Conservation (phyloP, 75 land plant species). For the Gnetum montanum region DNA sequence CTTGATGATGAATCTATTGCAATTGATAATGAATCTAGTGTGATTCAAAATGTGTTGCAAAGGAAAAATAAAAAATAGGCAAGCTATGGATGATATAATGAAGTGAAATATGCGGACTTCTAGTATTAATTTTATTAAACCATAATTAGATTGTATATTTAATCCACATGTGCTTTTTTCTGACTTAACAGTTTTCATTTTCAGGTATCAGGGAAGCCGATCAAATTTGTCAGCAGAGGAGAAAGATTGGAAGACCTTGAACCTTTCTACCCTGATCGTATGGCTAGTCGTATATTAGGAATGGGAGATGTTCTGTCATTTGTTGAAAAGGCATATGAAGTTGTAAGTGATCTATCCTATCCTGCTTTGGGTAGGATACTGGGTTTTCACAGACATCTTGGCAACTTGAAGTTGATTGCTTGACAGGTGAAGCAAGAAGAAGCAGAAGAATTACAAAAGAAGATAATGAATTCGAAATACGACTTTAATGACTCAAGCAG, state of each 20-base stretch:
- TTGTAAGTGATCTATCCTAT: constrained; percentile 42
- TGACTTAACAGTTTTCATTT: too few relatives aligned
- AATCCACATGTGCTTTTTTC: too few relatives aligned
- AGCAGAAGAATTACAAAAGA: constrained; percentile 87
- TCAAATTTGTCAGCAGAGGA: constrained; percentile 96
- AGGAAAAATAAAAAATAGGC: too few relatives aligned
- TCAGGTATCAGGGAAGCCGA: constrained; percentile 98
- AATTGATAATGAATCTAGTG: too few relatives aligned
- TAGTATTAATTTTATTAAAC: too few relatives aligned
- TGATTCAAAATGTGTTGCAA: too few relatives aligned
- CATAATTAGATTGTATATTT: too few relatives aligned
- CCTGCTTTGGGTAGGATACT: too few relatives aligned
- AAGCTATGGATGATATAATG: too few relatives aligned
- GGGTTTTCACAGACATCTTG: too few relatives aligned
- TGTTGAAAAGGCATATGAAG: constrained; percentile 99
- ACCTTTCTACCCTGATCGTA: constrained; percentile 95
- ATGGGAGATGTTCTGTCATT: constrained; percentile 99
- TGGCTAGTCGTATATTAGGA: constrained; percentile 95
- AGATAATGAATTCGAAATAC: constrained; percentile 95
- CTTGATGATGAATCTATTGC: too few relatives aligned
- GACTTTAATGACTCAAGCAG: constrained; percentile 98
- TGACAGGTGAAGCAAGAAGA: constrained; percentile 94
- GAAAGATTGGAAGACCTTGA: constrained; percentile 96
- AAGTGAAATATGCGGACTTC: too few relatives aligned
- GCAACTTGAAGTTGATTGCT: background rate